phyloP scores from a whole-genome alignment of 306 rosid species.

The Luffa aegyptiaca region DNA sequence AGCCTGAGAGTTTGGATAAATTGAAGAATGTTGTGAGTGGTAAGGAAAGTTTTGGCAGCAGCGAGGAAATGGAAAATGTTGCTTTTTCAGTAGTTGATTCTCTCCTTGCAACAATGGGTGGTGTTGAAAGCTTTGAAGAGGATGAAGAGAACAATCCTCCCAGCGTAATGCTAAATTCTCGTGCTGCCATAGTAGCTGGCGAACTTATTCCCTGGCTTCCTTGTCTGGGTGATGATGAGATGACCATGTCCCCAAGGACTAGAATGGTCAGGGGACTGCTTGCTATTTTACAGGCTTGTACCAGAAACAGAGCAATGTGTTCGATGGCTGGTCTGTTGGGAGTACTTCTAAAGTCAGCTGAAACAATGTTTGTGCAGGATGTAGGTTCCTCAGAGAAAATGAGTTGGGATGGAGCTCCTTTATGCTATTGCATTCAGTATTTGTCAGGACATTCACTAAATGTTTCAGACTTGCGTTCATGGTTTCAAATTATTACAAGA shows the following conservation, averaged over 20 bases:
- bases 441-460: slow-evolving; percentile 87
- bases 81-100: slow-evolving; percentile 83
- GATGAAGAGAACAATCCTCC: slow-evolving; percentile 92
- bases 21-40: slow-evolving; percentile 86
- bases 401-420: slow-evolving; percentile 90
- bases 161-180: slow-evolving; percentile 93
- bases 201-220: slow-evolving; percentile 98
- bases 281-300: slow-evolving; percentile 90
- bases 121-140: slow-evolving; percentile 95
- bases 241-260: slow-evolving; percentile 82
- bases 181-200: slow-evolving; percentile 90
- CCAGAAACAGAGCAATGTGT: slow-evolving; percentile 98
- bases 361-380: slow-evolving; percentile 53
- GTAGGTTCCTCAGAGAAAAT: slow-evolving; percentile 50
- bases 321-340: slow-evolving; percentile 87
- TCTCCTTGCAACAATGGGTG: slow-evolving; percentile 97
- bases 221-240: slow-evolving; percentile 57
- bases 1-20: slow-evolving; percentile 80
- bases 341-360: slow-evolving; percentile 77
- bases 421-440: slow-evolving; percentile 89
- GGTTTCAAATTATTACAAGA: slow-evolving; percentile 75
- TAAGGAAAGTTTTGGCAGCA: slow-evolving; percentile 55
- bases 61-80: slow-evolving; percentile 58
- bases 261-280: slow-evolving; percentile 93
- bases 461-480: slow-evolving; percentile 64